A percentile compares a stretch with the other conserved stretches of the same genome.
Evolutionary conservation across 164 flowering plant genomes (phyloP).

Genomic region (Chimonanthus praecox): DNA sequence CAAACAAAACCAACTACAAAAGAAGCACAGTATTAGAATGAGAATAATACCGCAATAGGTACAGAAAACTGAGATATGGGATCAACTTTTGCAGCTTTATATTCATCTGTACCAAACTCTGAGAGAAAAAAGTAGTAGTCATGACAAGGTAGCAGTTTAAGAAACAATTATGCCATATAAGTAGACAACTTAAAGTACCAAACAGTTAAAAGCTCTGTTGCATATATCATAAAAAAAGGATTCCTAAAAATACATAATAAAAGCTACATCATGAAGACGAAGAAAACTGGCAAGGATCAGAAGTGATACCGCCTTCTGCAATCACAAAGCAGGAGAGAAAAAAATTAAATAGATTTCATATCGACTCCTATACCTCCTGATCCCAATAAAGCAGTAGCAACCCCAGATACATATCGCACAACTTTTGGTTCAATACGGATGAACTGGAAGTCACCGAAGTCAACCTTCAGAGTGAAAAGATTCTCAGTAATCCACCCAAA

Average conservation of each 20-base stretch:
- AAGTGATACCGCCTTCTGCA: background rate
- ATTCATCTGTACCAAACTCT: conserved; percentile 69
- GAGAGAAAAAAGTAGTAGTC: conserved; percentile 10
- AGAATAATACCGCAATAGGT: conserved; percentile 64
- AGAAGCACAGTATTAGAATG: background rate
- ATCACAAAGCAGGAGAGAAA: no score
- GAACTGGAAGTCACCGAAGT: conserved; percentile 92
- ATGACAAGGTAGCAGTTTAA: background rate
- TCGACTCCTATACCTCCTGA: conserved; percentile 65
- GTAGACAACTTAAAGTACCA: background rate
- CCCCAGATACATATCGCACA: conserved; percentile 83
- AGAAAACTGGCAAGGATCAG: background rate
- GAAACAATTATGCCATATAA: background rate
- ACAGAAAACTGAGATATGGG: conserved; percentile 78
- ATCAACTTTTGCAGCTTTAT: conserved; percentile 71
- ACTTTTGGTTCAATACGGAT: conserved; percentile 79
- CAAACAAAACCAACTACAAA: background rate
- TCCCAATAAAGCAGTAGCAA: conserved; percentile 85
- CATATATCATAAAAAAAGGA: conserved; percentile 1
- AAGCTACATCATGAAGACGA: background rate
- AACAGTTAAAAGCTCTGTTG: background rate
- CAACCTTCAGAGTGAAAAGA: conserved; percentile 53
- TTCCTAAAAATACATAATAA: background rate
- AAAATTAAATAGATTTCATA: conserved; percentile 5
- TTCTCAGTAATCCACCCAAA: conserved; percentile 4